Conservation (phyloP, 2,329 filamentous ascomycete species). For the Penicillium vulpinum region DNA sequence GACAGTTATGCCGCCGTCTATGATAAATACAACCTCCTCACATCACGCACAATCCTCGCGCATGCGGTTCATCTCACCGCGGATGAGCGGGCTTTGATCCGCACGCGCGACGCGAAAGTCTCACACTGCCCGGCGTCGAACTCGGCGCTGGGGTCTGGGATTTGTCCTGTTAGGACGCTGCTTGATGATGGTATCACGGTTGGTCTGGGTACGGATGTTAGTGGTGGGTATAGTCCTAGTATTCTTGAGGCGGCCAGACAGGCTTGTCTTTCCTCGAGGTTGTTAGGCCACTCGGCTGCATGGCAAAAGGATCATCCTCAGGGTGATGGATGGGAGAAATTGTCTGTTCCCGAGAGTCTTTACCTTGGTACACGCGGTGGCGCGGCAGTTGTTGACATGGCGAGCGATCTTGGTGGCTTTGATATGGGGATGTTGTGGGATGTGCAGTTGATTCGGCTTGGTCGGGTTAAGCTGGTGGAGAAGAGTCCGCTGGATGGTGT, state of each 20-base stretch:
- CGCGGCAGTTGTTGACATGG: constrained; percentile 75
- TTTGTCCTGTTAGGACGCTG: constrained; percentile 71
- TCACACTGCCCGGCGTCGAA: constrained; percentile 83
- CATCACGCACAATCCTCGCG: constrained; percentile 73
- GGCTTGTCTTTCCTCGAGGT: constrained; percentile 74
- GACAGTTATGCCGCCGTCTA: constrained; percentile 75
- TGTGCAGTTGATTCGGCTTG: constrained; percentile 75
- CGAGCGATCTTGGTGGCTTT: constrained; percentile 72
- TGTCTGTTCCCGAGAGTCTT: constrained; percentile 82
- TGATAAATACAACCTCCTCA: constrained; percentile 69
- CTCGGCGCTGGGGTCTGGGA: constrained; percentile 74
- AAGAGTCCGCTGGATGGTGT: constrained; percentile 14
- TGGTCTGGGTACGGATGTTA: constrained; percentile 87
- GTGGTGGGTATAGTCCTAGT: constrained; percentile 79
- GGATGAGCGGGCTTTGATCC: constrained; percentile 66
- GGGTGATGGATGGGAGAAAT: constrained; percentile 55
- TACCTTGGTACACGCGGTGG: constrained; percentile 88
- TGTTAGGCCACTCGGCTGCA: constrained; percentile 54
- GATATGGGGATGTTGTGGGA: constrained; percentile 88
- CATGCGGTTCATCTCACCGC: constrained; percentile 77
- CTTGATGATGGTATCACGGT: constrained; percentile 74
- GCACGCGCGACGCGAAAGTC: constrained; percentile 63
- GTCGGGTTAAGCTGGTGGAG: constrained; percentile 39
- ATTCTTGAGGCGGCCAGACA: constrained; percentile 82
- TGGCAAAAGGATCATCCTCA: constrained; percentile 11